Conservation (phyloP, 192 early-diverging fungal species). For the Backusella tuberculispora region DNA sequence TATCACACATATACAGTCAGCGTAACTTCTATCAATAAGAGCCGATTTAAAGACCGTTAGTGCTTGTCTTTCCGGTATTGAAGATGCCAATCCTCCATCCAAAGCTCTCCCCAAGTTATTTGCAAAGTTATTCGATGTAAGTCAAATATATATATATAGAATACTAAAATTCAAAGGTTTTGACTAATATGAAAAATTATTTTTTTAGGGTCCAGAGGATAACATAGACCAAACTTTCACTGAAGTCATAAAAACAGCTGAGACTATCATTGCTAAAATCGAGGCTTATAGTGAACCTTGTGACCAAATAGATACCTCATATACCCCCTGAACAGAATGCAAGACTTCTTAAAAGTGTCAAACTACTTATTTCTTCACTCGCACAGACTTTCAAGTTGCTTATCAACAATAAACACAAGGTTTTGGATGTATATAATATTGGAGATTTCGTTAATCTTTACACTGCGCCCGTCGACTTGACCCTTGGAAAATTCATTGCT, state of each 20-base stretch:
- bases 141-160: background rate
- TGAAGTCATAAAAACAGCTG: background rate
- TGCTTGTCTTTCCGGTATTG: background rate
- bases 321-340: background rate
- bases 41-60: background rate
- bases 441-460: background rate
- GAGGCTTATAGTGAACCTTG: background rate
- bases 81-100: background rate
- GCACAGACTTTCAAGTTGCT: background rate
- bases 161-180: no score
- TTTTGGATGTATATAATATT: background rate
- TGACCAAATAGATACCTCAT: background rate
- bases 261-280: background rate
- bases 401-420: background rate
- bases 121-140: background rate
- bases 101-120: background rate
- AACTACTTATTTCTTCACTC: background rate
- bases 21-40: background rate
- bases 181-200: no score
- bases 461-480: background rate
- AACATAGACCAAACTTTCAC: background rate
- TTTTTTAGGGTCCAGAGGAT: background rate
- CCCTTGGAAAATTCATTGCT: background rate
- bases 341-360: background rate
- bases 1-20: background rate